These are phyloP conservation scores for Pyrus communis DNA, from an alignment of 306 rosid genomes.

Conservation along the genomic window DNA sequence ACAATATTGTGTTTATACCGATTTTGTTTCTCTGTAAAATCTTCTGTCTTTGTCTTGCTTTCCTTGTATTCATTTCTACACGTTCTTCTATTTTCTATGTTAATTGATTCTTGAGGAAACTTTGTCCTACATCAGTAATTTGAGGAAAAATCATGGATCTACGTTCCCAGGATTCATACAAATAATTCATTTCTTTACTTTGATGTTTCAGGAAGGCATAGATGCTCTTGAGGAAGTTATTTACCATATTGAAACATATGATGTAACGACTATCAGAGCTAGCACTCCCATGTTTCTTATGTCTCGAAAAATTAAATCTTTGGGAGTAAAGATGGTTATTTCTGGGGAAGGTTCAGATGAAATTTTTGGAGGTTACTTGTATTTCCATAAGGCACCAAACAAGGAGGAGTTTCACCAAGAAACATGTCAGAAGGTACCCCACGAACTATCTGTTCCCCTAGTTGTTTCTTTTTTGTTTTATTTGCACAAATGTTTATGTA, in stretches of 20 bases:
- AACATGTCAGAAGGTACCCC: slow-evolving; percentile 77
- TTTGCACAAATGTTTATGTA: slow-evolving; percentile 1
- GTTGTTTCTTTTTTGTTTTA: not conserved
- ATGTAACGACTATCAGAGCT: slow-evolving; percentile 93
- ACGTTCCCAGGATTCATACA: not conserved
- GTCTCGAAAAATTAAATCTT: slow-evolving; percentile 92
- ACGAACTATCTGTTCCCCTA: not conserved
- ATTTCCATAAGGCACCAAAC: slow-evolving; percentile 97
- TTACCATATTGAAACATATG: slow-evolving; percentile 92
- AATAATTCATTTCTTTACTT: slow-evolving; percentile 11
- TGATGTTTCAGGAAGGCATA: slow-evolving; percentile 77
- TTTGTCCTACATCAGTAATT: not conserved
- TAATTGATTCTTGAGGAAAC: not conserved
- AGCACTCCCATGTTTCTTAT: slow-evolving; percentile 98
- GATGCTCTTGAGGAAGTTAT: slow-evolving; percentile 98
- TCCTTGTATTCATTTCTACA: not conserved
- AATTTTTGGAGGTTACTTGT: slow-evolving; percentile 94
- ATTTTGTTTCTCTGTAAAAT: not conserved
- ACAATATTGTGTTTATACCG: not conserved
- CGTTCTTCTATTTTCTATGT: not conserved
- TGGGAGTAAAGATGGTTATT: slow-evolving; percentile 99
- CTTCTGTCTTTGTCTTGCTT: not conserved
- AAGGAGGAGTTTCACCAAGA: slow-evolving; percentile 87
- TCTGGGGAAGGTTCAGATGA: slow-evolving; percentile 99
- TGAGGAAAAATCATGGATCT: not conserved